These are phyloP conservation scores for Scutellaria galericulata DNA, from an alignment of 257 asterid genomes.

Conservation along the genomic window DNA sequence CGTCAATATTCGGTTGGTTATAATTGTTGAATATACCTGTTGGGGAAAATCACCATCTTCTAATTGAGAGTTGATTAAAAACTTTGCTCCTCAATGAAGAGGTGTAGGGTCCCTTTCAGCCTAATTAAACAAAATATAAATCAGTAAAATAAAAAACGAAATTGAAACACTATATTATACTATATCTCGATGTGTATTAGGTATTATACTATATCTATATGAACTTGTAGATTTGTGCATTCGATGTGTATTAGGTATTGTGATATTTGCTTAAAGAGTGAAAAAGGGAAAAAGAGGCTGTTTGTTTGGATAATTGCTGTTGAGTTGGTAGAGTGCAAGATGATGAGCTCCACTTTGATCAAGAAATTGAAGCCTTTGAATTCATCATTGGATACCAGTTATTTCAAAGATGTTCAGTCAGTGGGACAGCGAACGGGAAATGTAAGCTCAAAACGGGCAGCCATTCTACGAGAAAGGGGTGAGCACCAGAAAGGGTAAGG, in stretches of 20 bases:
- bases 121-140: background rate
- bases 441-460: constrained; percentile 68
- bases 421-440: constrained; percentile 93
- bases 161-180: background rate
- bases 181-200: too few relatives aligned
- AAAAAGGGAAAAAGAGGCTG: background rate
- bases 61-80: too few relatives aligned
- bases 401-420: constrained; percentile 74
- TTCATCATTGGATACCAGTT: constrained; percentile 58
- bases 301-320: background rate
- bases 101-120: constrained; percentile 55
- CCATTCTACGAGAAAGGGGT: constrained; percentile 64
- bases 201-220: too few relatives aligned
- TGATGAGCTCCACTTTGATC: constrained; percentile 44
- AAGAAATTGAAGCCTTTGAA: constrained; percentile 53
- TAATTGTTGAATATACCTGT: too few relatives aligned
- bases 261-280: background rate
- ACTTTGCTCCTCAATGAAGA: constrained; percentile 69
- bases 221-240: constrained; percentile 1
- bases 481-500: constrained; percentile 54
- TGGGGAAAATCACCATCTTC: too few relatives aligned
- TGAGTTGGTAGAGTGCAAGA: constrained; percentile 30
- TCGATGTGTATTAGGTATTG: constrained; percentile 26
- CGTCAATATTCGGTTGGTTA: too few relatives aligned
- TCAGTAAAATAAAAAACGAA: background rate